Conservation (phyloP, 1,284 basidiomycete genomes). For the Heterobasidion irregulare region DNA sequence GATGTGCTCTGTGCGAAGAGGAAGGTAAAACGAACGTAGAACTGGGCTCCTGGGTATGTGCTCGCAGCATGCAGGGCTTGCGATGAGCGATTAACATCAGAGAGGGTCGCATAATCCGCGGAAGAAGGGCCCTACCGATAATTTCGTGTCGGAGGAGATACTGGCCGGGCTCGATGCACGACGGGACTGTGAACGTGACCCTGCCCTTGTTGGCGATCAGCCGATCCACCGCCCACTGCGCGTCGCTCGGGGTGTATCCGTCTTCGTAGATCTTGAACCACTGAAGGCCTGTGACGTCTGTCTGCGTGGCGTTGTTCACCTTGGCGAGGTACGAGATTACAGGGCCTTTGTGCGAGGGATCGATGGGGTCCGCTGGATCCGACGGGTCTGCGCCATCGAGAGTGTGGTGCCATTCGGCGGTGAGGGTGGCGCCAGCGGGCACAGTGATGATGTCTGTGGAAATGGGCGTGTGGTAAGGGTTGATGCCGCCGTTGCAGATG, state of each 20-base stretch:
- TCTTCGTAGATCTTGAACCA: constrained; percentile 47
- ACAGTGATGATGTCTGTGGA: constrained; percentile 40
- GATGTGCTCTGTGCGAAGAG: neutral
- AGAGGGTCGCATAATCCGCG: neutral
- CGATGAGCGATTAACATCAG: neutral
- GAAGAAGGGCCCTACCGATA: constrained; percentile 28
- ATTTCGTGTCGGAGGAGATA: constrained; percentile 46
- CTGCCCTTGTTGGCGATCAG: constrained; percentile 46
- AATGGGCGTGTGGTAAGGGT: constrained; percentile 47
- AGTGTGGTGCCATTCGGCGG: constrained; percentile 47
- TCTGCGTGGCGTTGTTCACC: constrained; percentile 34
- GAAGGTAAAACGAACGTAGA: constrained; percentile 11
- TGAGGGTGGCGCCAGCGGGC: constrained; percentile 40
- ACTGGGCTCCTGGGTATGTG: constrained; percentile 12
- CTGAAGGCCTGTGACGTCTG: constrained; percentile 39
- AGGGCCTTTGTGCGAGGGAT: constrained; percentile 44
- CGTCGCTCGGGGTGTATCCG: constrained; percentile 23
- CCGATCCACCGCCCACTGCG: constrained; percentile 38
- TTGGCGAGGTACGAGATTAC: constrained; percentile 46
- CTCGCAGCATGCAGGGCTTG: constrained; percentile 35
- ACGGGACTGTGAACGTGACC: constrained; percentile 41
- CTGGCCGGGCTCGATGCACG: constrained; percentile 37
- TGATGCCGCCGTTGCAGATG: constrained; percentile 55
- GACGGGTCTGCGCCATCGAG: constrained; percentile 33
- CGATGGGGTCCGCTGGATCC: constrained; percentile 42